phyloP scores from a whole-genome alignment of 2,329 filamentous ascomycete genomes.

The Curvularia hawaiiensis region DNA sequence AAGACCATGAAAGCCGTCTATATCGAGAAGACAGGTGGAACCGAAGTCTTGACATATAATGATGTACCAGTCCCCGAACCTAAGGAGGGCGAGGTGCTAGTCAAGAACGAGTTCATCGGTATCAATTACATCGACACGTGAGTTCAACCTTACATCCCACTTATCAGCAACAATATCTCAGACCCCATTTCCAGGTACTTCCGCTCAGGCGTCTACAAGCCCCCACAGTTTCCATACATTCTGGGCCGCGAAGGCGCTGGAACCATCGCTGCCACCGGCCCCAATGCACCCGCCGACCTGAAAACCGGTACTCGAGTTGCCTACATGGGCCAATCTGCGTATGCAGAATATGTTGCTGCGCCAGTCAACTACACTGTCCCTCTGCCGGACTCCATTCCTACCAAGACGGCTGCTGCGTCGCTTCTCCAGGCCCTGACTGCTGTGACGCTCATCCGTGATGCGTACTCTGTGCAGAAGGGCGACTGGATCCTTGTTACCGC shows the following conservation, averaged over 20 bases:
- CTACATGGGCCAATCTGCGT: conserved; percentile 64
- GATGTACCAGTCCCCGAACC: conserved; percentile 73
- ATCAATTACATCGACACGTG: conserved; percentile 89
- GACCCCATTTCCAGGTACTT: conserved; percentile 66
- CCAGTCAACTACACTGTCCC: conserved; percentile 61
- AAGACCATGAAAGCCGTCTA: conserved; percentile 75
- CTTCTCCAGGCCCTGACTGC: conserved; percentile 86
- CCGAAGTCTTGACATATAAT: conserved; percentile 73
- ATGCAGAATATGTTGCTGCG: conserved; percentile 65
- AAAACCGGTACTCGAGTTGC: conserved; percentile 72
- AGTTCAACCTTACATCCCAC: conserved; percentile 2
- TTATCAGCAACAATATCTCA: background rate
- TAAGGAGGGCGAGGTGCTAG: conserved; percentile 73
- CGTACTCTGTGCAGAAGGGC: conserved; percentile 70
- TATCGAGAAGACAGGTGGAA: conserved; percentile 73
- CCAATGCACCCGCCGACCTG: conserved; percentile 59
- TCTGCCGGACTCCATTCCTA: conserved; percentile 66
- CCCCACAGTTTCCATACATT: conserved; percentile 71
- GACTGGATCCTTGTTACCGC: conserved; percentile 87
- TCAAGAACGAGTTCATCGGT: conserved; percentile 80
- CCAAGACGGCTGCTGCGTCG: conserved; percentile 68
- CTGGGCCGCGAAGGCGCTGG: conserved; percentile 83
- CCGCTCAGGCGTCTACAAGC: conserved; percentile 79
- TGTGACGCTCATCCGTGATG: conserved; percentile 77
- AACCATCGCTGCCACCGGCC: conserved; percentile 66